Conservation (phyloP, 129 eudicot species). For the Centaurea solstitialis region DNA sequence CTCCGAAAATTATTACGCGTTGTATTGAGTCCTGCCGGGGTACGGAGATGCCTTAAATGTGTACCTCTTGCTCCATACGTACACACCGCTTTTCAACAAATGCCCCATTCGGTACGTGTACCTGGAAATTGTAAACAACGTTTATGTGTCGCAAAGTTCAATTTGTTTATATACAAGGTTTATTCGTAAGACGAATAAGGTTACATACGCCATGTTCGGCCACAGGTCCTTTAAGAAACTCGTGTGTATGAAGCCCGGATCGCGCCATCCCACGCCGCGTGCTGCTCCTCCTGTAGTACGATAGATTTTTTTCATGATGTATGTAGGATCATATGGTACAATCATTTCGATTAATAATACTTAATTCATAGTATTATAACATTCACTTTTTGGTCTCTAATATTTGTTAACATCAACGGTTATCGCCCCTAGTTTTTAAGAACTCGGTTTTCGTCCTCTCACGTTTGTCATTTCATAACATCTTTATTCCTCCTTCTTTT, state of each 20-base stretch:
- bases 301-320: neutral
- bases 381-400: no score
- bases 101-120: constrained; percentile 74
- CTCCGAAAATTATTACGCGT: constrained; percentile 69
- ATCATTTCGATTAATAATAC: no score
- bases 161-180: neutral
- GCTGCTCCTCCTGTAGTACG: constrained; percentile 65
- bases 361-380: no score
- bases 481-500: no score
- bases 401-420: no score
- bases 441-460: no score
- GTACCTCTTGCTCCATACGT: constrained; percentile 57
- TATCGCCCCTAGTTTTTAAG: no score
- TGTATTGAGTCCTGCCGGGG: constrained; percentile 78
- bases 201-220: constrained; percentile 60
- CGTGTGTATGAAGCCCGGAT: constrained; percentile 87
- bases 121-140: constrained; percentile 31
- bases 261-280: constrained; percentile 86
- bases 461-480: no score
- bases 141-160: neutral
- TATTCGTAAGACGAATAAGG: neutral
- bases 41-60: constrained; percentile 75
- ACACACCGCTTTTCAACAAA: constrained; percentile 42
- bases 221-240: constrained; percentile 74
- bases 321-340: no score